phyloP scores from a whole-genome alignment of 768 basidiomycete genomes.

The Lactarius tabidus region DNA sequence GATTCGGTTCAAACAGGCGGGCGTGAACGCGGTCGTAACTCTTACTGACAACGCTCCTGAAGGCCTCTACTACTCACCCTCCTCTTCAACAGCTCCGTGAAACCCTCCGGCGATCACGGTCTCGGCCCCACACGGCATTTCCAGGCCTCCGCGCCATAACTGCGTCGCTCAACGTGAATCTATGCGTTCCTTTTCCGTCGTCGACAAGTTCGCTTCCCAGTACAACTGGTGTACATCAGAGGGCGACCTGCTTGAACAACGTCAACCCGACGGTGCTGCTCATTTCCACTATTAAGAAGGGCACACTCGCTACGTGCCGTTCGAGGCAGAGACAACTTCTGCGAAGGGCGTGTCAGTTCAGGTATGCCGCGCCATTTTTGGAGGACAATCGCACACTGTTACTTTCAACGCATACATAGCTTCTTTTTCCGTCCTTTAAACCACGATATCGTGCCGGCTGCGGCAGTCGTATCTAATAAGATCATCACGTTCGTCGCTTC shows the following conservation, averaged over 20 bases:
- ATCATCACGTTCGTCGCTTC: constrained; percentile 4
- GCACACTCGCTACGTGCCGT: too few species aligned
- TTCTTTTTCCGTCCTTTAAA: too few species aligned
- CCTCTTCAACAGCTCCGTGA: constrained; percentile 51
- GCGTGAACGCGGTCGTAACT: constrained; percentile 33
- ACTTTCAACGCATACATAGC: too few species aligned
- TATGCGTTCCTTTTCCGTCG: constrained; percentile 28
- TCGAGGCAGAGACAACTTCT: too few species aligned
- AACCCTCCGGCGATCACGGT: constrained; percentile 33
- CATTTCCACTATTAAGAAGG: constrained; percentile 46
- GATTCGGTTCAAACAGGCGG: constrained; percentile 25
- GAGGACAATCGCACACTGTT: too few species aligned
- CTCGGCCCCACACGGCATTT: constrained; percentile 31
- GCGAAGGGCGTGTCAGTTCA: too few species aligned
- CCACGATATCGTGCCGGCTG: too few species aligned
- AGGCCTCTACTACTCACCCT: constrained; percentile 68
- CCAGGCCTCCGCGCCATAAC: constrained; percentile 46
- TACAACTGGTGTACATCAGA: constrained; percentile 45
- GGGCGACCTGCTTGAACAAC: constrained; percentile 68
- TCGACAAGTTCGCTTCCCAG: not conserved
- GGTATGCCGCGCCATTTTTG: too few species aligned
- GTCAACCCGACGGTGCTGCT: constrained; percentile 60
- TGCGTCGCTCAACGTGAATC: constrained; percentile 47
- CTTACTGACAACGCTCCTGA: constrained; percentile 42
- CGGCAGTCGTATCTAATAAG: not conserved